phyloP scores from a whole-genome alignment of 441 rosid species.

The Adansonia rubrostipa region DNA sequence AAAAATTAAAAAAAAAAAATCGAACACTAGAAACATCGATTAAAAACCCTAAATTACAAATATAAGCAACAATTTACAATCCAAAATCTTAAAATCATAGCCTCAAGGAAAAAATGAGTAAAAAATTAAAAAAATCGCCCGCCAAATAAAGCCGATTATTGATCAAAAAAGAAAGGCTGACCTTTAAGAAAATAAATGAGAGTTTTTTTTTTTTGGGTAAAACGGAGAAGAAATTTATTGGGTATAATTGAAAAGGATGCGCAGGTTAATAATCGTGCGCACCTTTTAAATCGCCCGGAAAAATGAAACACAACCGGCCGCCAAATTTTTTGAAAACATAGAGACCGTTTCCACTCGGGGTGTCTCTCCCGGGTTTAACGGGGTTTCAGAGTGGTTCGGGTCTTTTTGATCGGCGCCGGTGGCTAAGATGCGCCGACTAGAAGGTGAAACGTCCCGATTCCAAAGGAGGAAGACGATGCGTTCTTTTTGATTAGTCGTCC shows the following conservation, averaged over 20 bases:
- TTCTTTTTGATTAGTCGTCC: conserved; percentile 66
- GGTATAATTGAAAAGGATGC: conserved; percentile 37
- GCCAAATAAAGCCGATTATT: conserved; percentile 31
- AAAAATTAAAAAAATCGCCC: conserved; percentile 30
- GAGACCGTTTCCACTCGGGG: conserved; percentile 26
- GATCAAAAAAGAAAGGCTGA: conserved; percentile 31
- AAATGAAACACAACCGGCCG: conserved; percentile 45
- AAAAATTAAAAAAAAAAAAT: conserved; percentile 35
- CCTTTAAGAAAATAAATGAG: conserved; percentile 35
- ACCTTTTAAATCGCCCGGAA: conserved; percentile 52
- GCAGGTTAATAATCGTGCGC: conserved; percentile 56
- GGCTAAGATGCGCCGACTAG: conserved; percentile 37
- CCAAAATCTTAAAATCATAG: conserved; percentile 28
- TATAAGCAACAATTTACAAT: conserved; percentile 39
- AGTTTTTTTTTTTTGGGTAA: conserved; percentile 26
- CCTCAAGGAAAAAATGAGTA: conserved; percentile 7
- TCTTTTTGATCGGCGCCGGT: conserved; percentile 33
- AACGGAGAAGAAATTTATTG: conserved; percentile 17
- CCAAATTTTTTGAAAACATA: conserved; percentile 27
- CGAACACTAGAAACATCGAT: conserved; percentile 43
- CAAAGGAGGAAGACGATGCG: conserved; percentile 46
- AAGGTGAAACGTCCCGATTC: conserved; percentile 40
- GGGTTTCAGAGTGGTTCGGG: conserved; percentile 27
- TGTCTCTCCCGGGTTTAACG: conserved; percentile 14
- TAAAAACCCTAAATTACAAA: conserved; percentile 41